phyloP scores from a whole-genome alignment of 1,139 yeast genomes.

The Yamadazyma triangularis region DNA sequence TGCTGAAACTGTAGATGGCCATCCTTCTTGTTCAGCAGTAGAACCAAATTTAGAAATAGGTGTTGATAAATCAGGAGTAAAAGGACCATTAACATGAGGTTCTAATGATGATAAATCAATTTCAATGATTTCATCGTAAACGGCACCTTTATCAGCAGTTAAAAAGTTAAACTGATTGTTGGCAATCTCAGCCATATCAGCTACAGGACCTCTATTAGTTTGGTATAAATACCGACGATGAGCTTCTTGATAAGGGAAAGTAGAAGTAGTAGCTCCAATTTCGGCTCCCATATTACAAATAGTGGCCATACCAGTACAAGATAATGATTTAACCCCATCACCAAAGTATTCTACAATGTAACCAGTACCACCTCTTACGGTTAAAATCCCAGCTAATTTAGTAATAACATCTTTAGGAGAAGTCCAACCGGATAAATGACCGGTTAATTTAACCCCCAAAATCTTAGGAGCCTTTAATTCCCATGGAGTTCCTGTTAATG shows the following conservation, averaged over 20 bases:
- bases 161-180: constrained; percentile 58
- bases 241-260: constrained; percentile 92
- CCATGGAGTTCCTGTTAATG: constrained; percentile 97
- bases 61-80: constrained; percentile 90
- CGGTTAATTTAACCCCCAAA: constrained; percentile 87
- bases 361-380: constrained; percentile 98
- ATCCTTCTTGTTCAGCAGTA: constrained; percentile 59
- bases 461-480: constrained; percentile 95
- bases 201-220: constrained; percentile 78
- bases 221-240: constrained; percentile 76
- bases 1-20: constrained; percentile 81
- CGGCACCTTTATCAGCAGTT: constrained; percentile 74
- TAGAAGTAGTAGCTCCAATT: constrained; percentile 96
- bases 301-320: constrained; percentile 99
- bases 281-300: constrained; percentile 99
- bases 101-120: constrained; percentile 71
- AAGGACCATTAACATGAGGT: constrained; percentile 92
- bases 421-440: constrained; percentile 84
- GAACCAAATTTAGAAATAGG: constrained; percentile 70
- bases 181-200: constrained; percentile 70
- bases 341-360: constrained; percentile 94
- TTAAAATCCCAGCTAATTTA: constrained; percentile 79
- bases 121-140: constrained; percentile 80
- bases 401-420: constrained; percentile 96
- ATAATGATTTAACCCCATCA: constrained; percentile 77